phyloP scores from a whole-genome alignment of 2,329 filamentous ascomycete genomes.

The Aspergillus sp. region DNA sequence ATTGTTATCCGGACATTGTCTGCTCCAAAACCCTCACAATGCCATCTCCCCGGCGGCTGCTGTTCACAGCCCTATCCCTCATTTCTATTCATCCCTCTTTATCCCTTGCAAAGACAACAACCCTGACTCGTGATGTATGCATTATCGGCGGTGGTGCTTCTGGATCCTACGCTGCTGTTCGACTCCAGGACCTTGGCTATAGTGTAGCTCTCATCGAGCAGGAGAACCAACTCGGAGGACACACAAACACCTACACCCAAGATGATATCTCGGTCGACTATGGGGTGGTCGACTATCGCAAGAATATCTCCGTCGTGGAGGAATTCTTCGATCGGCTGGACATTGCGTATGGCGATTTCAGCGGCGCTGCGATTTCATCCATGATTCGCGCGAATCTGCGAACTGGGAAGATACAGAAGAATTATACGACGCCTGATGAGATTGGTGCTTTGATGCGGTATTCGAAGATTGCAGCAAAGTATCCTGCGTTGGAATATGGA shows the following conservation, averaged over 20 bases:
- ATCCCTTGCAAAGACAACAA: too few relatives aligned
- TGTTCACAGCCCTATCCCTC: too few relatives aligned
- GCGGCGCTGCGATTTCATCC: too few relatives aligned
- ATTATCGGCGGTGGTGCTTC: not conserved
- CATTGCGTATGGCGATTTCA: not conserved
- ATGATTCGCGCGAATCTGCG: too few relatives aligned
- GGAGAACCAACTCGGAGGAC: not conserved
- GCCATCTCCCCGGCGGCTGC: too few relatives aligned
- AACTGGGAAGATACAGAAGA: too few relatives aligned
- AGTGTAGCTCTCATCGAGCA: not conserved
- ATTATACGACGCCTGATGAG: too few relatives aligned
- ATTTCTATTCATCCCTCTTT: too few relatives aligned
- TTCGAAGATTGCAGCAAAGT: slow-evolving; percentile 26
- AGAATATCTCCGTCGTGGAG: not conserved
- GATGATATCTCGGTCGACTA: not conserved
- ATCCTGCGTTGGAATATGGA: slow-evolving; percentile 6
- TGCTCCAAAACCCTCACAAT: too few relatives aligned
- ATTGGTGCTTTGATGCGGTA: not conserved
- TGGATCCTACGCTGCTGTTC: not conserved
- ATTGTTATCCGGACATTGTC: too few relatives aligned
- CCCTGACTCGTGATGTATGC: too few relatives aligned
- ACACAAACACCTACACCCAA: not conserved
- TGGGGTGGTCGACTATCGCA: not conserved
- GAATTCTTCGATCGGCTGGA: not conserved
- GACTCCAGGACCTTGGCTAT: not conserved